Percentiles rank a stretch among this genome's conserved stretches.
These are phyloP conservation scores for Pyrrhoderma noxium DNA, from an alignment of 1,284 basidiomycete species.

Conservation along the genomic window DNA sequence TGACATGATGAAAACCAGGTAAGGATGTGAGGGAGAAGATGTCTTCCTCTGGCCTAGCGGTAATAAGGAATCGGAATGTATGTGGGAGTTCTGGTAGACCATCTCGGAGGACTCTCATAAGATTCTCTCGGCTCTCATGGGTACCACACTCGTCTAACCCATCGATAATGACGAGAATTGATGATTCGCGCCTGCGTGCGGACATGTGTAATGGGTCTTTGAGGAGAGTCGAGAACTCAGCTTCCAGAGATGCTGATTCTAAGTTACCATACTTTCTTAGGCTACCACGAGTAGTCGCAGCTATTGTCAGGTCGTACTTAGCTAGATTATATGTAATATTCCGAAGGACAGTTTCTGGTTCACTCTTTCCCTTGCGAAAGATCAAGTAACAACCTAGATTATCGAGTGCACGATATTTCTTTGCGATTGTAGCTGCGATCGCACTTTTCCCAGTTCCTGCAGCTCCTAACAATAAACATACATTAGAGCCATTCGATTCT, in stretches of 20 bases:
- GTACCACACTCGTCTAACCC: neutral
- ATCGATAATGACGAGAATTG: neutral
- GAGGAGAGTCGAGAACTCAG: neutral
- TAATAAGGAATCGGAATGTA: slow-evolving; percentile 2
- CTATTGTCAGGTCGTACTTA: neutral
- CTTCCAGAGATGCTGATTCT: neutral
- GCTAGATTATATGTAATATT: neutral
- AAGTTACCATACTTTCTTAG: neutral
- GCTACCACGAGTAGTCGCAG: neutral
- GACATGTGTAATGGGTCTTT: neutral
- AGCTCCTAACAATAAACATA: slow-evolving; percentile 24
- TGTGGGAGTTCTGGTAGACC: neutral
- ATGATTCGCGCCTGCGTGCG: too few species aligned
- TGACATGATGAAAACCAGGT: neutral
- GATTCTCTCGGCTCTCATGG: neutral
- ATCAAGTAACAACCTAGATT: too few species aligned
- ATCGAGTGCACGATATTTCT: too few species aligned
- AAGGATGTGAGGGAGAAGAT: neutral
- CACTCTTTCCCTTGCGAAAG: slow-evolving; percentile 15
- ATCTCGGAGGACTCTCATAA: neutral
- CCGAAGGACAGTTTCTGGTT: neutral
- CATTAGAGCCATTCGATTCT: neutral
- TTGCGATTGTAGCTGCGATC: slow-evolving; percentile 19
- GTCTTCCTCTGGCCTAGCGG: neutral
- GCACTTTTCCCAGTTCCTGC: too few species aligned